Conservation (phyloP, 768 basidiomycete species). For the Lactifluus volemus region DNA sequence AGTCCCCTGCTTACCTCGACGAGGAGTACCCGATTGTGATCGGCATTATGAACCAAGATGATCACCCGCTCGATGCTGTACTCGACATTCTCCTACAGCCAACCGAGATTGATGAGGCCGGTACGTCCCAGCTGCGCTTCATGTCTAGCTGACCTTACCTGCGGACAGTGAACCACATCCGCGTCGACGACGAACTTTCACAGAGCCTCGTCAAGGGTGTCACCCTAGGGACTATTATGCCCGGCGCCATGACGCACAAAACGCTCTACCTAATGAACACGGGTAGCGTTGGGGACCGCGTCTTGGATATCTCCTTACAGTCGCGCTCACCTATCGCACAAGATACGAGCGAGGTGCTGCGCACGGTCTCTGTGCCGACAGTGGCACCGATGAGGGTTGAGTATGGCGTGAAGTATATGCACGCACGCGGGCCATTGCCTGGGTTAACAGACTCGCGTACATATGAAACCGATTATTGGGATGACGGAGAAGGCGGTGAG, state of each 20-base stretch:
- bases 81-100: slow-evolving; percentile 79
- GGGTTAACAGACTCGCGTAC: slow-evolving; percentile 46
- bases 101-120: slow-evolving; percentile 60
- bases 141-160: background rate
- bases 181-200: slow-evolving; percentile 54
- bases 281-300: slow-evolving; percentile 60
- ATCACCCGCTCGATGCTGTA: slow-evolving; percentile 53
- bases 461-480: slow-evolving; percentile 47
- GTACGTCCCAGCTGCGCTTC: slow-evolving; percentile 32
- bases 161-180: slow-evolving; percentile 48
- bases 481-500: slow-evolving; percentile 42
- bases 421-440: slow-evolving; percentile 32
- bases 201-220: slow-evolving; percentile 68
- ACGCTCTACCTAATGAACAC: slow-evolving; percentile 54
- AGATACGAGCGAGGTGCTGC: slow-evolving; percentile 50
- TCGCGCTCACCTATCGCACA: slow-evolving; percentile 33
- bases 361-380: slow-evolving; percentile 58
- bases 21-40: slow-evolving; percentile 73
- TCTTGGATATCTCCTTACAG: slow-evolving; percentile 75
- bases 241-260: slow-evolving; percentile 50
- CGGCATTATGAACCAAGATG: slow-evolving; percentile 63
- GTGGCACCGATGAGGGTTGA: slow-evolving; percentile 49
- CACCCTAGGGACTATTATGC: slow-evolving; percentile 50
- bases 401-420: slow-evolving; percentile 48
- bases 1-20: slow-evolving; percentile 66